Conservation (phyloP, 345 rosid species). For the Nephelium lappaceum region DNA sequence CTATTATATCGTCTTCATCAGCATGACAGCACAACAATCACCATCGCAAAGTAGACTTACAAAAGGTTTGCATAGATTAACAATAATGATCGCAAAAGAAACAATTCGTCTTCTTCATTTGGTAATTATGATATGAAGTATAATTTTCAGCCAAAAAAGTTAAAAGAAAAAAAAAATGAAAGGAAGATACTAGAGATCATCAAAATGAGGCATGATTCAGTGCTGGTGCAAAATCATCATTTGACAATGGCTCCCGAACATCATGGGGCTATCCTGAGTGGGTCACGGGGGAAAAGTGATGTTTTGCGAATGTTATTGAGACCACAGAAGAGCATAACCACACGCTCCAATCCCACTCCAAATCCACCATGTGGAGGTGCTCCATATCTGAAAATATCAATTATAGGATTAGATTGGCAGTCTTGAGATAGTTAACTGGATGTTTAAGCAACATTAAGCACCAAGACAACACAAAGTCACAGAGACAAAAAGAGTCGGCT, state of each 20-base stretch:
- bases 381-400: slow-evolving; percentile 58
- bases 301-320: slow-evolving; percentile 76
- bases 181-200: not conserved
- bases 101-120: not conserved
- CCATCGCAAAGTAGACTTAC: not conserved
- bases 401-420: not conserved
- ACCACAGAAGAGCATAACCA: slow-evolving; percentile 85
- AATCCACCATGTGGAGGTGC: slow-evolving; percentile 95
- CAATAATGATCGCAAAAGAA: not conserved
- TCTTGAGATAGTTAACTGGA: not conserved
- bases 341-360: slow-evolving; percentile 83
- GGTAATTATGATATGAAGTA: not conserved
- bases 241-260: not conserved
- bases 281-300: slow-evolving; percentile 90
- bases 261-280: slow-evolving; percentile 72
- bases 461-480: not conserved
- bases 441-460: not conserved
- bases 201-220: not conserved
- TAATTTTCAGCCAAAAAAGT: not conserved
- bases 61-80: not conserved
- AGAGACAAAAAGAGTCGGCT: too few species aligned
- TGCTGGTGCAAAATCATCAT: not conserved
- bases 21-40: not conserved
- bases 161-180: not conserved
- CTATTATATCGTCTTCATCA: not conserved